Percentiles rank a stretch among this genome's conserved stretches.
phyloP scores from a whole-genome alignment of 164 flowering plant genomes.

The Taxillus chinensis region DNA sequence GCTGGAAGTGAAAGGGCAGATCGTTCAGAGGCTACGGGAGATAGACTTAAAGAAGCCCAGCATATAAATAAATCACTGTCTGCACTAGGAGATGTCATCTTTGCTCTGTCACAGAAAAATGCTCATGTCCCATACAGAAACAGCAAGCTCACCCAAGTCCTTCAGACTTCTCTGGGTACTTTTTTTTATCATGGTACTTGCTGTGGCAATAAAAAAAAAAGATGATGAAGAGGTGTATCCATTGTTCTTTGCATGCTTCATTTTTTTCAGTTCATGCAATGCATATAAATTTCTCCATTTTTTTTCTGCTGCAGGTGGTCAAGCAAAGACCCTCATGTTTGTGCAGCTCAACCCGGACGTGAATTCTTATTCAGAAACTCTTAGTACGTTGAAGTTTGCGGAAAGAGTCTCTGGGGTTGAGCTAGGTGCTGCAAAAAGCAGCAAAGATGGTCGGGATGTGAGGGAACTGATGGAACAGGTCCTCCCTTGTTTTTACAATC shows the following conservation, averaged over 20 bases:
- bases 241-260: not conserved
- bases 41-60: constrained; percentile 79
- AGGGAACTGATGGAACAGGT: constrained; percentile 93
- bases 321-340: constrained; percentile 97
- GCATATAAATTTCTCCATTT: not conserved
- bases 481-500: not conserved
- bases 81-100: constrained; percentile 97
- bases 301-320: constrained; percentile 56
- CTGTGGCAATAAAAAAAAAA: too few relatives aligned
- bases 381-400: constrained; percentile 92
- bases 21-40: constrained; percentile 77
- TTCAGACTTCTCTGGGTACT: constrained; percentile 86
- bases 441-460: constrained; percentile 81
- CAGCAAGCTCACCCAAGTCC: constrained; percentile 97
- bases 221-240: not conserved
- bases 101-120: constrained; percentile 76
- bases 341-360: constrained; percentile 90
- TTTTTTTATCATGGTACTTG: not conserved
- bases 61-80: constrained; percentile 91
- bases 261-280: not conserved
- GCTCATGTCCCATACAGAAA: constrained; percentile 90
- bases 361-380: constrained; percentile 58
- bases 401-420: constrained; percentile 97
- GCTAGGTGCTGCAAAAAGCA: constrained; percentile 87
- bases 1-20: constrained; percentile 82